Evolutionary conservation across 2,329 filamentous ascomycete genomes (phyloP).

Genomic region (Hymenoscyphus albidus): DNA sequence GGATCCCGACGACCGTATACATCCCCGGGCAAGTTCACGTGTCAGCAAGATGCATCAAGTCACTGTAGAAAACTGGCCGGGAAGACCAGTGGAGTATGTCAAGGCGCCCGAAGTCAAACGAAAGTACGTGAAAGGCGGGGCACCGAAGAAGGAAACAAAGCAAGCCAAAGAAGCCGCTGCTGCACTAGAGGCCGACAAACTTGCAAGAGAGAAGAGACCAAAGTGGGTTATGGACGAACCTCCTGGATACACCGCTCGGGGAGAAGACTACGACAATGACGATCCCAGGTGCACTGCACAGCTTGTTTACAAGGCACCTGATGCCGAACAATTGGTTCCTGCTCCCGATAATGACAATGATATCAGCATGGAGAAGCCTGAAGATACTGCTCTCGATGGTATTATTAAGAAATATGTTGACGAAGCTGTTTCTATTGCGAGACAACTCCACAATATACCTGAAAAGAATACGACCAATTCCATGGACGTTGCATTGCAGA

Average conservation of each 20-base stretch:
- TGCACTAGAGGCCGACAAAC: slow-evolving; percentile 76
- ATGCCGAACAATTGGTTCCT: slow-evolving; percentile 42
- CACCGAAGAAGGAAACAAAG: slow-evolving; percentile 72
- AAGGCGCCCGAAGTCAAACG: slow-evolving; percentile 85
- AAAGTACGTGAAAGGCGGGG: slow-evolving; percentile 57
- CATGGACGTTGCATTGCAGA: slow-evolving; percentile 74
- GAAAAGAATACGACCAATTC: slow-evolving; percentile 74
- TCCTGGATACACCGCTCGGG: slow-evolving; percentile 76
- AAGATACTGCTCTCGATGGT: slow-evolving; percentile 37
- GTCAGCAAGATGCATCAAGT: slow-evolving; percentile 91
- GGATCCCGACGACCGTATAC: slow-evolving; percentile 96
- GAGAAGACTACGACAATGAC: slow-evolving; percentile 68
- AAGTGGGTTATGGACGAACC: slow-evolving; percentile 95
- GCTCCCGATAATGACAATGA: slow-evolving; percentile 37
- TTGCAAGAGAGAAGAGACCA: slow-evolving; percentile 73
- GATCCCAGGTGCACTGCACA: slow-evolving; percentile 73
- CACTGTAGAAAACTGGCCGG: slow-evolving; percentile 78
- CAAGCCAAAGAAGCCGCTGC: slow-evolving; percentile 75
- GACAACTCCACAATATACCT: slow-evolving; percentile 60
- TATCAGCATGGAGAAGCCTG: slow-evolving; percentile 17
- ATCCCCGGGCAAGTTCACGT: slow-evolving; percentile 89
- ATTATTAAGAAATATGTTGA: slow-evolving; percentile 74
- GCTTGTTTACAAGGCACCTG: slow-evolving; percentile 74
- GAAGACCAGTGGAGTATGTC: slow-evolving; percentile 81
- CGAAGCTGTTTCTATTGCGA: slow-evolving; percentile 49